phyloP scores from a whole-genome alignment of 2,329 filamentous ascomycete genomes.

The Hypocrella siamensis region DNA sequence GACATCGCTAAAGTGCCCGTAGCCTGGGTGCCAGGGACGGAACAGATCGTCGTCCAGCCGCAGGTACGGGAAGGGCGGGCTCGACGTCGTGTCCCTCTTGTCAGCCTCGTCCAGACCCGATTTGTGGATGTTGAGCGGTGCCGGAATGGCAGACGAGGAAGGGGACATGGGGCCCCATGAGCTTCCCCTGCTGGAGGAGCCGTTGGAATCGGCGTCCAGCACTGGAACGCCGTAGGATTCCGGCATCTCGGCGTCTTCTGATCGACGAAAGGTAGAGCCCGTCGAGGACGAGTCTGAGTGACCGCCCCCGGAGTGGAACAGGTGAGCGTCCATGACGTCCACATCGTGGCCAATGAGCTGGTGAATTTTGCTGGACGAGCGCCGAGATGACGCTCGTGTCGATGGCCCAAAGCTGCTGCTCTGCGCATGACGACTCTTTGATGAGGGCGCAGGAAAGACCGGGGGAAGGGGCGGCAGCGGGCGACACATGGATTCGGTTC shows the following conservation, averaged over 20 bases:
- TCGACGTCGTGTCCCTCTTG: constrained; percentile 1
- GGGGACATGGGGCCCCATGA: constrained; percentile 9
- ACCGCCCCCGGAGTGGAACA: background rate
- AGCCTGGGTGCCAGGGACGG: constrained; percentile 6
- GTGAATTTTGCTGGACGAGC: constrained; percentile 22
- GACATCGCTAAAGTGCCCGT: constrained; percentile 14
- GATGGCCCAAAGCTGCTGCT: background rate
- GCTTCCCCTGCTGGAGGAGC: constrained; percentile 8
- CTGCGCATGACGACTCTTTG: background rate
- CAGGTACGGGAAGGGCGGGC: background rate
- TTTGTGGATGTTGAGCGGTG: constrained; percentile 4
- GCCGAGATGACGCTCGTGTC: constrained; percentile 4
- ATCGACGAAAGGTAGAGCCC: background rate
- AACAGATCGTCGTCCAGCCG: constrained; percentile 3
- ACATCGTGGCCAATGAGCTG: constrained; percentile 25
- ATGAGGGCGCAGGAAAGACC: background rate
- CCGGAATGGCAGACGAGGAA: constrained; percentile 2
- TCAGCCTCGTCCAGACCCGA: constrained; percentile 3
- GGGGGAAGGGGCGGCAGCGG: background rate
- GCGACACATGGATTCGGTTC: background rate
- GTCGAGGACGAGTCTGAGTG: constrained; percentile 4
- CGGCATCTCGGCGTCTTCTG: constrained; percentile 1
- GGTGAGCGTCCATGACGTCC: constrained; percentile 9
- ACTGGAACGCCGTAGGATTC: constrained; percentile 5
- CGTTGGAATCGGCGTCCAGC: constrained; percentile 7